Evolutionary conservation across 192 early-diverging fungal species (phyloP).

Genomic region (Mortierella hygrophila): DNA sequence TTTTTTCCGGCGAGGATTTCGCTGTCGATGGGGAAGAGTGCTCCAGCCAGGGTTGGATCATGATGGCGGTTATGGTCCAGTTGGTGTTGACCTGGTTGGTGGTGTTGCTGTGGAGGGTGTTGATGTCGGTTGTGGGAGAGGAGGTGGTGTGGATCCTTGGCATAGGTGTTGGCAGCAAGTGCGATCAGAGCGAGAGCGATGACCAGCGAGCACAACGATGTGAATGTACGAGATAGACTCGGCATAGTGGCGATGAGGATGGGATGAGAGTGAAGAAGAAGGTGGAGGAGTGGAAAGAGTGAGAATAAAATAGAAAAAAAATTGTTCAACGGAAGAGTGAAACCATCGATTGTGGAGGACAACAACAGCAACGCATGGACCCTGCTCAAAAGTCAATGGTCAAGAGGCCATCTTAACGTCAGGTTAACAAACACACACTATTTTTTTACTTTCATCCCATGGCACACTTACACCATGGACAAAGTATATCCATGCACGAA

Average conservation of each 20-base stretch:
- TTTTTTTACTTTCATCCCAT: too few relatives aligned
- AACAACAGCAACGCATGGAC: neutral
- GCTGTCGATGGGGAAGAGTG: conserved; percentile 11
- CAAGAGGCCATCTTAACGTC: too few relatives aligned
- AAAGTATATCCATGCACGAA: too few relatives aligned
- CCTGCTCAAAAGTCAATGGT: too few relatives aligned
- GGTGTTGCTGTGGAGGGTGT: neutral
- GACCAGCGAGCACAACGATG: neutral
- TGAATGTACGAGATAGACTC: neutral
- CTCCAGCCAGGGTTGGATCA: conserved; percentile 3
- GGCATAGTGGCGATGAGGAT: neutral
- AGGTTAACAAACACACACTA: too few relatives aligned
- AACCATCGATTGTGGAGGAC: neutral
- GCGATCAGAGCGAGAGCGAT: neutral
- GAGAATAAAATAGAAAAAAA: neutral
- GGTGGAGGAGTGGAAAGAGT: neutral
- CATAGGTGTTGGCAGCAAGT: neutral
- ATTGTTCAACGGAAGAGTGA: neutral
- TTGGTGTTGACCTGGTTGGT: neutral
- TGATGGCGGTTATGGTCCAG: neutral
- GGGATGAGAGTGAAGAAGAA: neutral
- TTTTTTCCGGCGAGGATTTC: neutral
- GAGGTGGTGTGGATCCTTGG: neutral
- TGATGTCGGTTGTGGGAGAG: neutral
- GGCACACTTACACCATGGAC: too few relatives aligned